Percentiles rank a stretch among this genome's conserved stretches.
phyloP scores from a whole-genome alignment of 139 green algal species.

The Auxenochlorella pyrenoidosa region DNA sequence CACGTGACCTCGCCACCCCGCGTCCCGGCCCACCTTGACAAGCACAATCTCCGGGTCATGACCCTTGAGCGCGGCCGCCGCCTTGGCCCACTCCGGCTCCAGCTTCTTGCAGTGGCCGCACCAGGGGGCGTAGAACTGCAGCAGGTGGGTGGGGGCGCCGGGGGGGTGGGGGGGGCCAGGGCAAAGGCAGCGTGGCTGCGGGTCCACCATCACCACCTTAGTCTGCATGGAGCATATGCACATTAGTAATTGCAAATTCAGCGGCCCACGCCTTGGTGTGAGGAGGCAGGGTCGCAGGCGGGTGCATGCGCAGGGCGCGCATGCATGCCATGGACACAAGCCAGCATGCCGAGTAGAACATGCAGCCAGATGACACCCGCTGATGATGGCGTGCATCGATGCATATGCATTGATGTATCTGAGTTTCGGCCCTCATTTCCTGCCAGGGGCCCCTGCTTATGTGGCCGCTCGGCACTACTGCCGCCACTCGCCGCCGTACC shows the following conservation, averaged over 20 bases:
- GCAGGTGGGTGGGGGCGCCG: neutral
- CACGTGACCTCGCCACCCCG: neutral
- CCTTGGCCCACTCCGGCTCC: slow-evolving; percentile 55
- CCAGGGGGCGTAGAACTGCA: slow-evolving; percentile 35
- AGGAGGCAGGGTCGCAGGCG: too few relatives aligned
- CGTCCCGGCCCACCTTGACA: slow-evolving; percentile 29
- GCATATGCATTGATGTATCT: too few relatives aligned
- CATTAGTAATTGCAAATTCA: too few relatives aligned
- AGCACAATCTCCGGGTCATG: slow-evolving; percentile 39
- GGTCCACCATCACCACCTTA: too few relatives aligned
- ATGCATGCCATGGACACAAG: too few relatives aligned
- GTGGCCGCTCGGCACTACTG: neutral
- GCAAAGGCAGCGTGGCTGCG: neutral
- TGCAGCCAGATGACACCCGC: too few relatives aligned
- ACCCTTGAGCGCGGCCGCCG: slow-evolving; percentile 40
- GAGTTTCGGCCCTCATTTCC: too few relatives aligned
- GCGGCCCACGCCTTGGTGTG: too few relatives aligned
- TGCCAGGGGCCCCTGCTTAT: neutral
- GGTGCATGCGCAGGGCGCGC: too few relatives aligned
- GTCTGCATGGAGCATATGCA: too few relatives aligned
- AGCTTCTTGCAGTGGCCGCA: slow-evolving; percentile 52
- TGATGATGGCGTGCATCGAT: too few relatives aligned
- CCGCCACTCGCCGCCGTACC: neutral
- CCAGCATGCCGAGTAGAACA: too few relatives aligned
- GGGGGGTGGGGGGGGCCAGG: neutral